phyloP scores from a whole-genome alignment of 1,284 basidiomycete genomes.

The Ceratobasidium sp. region DNA sequence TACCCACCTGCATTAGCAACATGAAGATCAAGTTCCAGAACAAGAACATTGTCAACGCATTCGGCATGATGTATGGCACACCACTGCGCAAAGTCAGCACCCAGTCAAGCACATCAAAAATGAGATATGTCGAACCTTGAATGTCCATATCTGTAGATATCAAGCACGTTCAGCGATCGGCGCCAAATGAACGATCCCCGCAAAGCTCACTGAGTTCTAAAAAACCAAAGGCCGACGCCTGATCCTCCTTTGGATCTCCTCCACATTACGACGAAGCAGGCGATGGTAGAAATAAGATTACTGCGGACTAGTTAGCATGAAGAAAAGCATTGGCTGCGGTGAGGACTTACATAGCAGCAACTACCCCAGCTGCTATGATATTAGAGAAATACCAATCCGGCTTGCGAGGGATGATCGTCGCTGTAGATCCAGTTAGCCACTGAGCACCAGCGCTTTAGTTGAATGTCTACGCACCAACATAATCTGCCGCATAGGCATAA shows the following conservation, averaged over 20 bases:
- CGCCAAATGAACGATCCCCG: neutral
- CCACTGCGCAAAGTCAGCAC: conserved; percentile 9
- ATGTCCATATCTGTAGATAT: conserved; percentile 21
- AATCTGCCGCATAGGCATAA: conserved; percentile 31
- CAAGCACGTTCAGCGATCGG: neutral
- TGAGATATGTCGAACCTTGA: conserved; percentile 5
- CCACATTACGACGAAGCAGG: conserved; percentile 19
- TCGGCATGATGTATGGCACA: conserved; percentile 31
- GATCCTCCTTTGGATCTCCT: conserved; percentile 21
- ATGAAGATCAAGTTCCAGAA: conserved; percentile 39
- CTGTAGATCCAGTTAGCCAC: neutral
- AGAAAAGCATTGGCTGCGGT: neutral
- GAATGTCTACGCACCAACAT: conserved; percentile 10
- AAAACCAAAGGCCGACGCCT: conserved; percentile 31
- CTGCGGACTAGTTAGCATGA: neutral
- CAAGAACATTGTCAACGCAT: conserved; percentile 37
- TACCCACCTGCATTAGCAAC: conserved; percentile 30
- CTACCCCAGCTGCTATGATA: conserved; percentile 24
- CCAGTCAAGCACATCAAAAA: neutral
- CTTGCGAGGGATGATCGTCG: conserved; percentile 28
- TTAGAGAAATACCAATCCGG: conserved; percentile 34
- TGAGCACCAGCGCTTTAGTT: neutral
- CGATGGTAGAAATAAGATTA: conserved; percentile 33
- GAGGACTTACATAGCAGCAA: conserved; percentile 29
- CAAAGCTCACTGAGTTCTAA: conserved; percentile 16